Conservation (phyloP, 1,284 basidiomycete species). For the Thelephora terrestris region DNA sequence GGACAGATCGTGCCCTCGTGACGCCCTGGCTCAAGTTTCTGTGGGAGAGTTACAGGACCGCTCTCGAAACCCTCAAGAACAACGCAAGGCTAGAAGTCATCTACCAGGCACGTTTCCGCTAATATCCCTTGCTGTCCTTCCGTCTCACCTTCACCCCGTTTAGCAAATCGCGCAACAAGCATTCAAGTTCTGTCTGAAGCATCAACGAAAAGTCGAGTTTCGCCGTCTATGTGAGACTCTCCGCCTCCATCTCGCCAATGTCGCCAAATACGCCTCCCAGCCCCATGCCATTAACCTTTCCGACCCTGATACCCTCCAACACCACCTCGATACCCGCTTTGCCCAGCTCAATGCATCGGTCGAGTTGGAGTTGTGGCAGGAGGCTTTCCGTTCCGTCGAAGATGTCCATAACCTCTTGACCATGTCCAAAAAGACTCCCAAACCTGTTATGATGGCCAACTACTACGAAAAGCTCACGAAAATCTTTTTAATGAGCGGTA, state of each 20-base stretch:
- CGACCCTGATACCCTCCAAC: conserved; percentile 93
- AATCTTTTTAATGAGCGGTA: conserved; percentile 92
- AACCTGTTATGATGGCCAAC: conserved; percentile 96
- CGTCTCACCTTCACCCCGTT: conserved; percentile 7
- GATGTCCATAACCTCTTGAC: conserved; percentile 96
- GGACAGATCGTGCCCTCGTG: conserved; percentile 92
- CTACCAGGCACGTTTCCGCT: conserved; percentile 66
- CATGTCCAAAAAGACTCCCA: conserved; percentile 86
- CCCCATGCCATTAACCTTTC: conserved; percentile 96
- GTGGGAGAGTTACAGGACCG: conserved; percentile 97
- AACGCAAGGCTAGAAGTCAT: conserved; percentile 90
- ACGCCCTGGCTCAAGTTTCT: conserved; percentile 98
- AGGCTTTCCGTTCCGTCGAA: conserved; percentile 97
- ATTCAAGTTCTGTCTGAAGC: conserved; percentile 92
- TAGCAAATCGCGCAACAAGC: conserved; percentile 96
- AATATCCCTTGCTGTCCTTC: not conserved
- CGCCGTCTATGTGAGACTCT: conserved; percentile 95
- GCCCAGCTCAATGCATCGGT: conserved; percentile 97
- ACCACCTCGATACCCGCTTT: conserved; percentile 96
- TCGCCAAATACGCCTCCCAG: conserved; percentile 94
- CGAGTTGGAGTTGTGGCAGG: conserved; percentile 98
- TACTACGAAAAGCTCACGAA: conserved; percentile 98
- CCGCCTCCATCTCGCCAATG: conserved; percentile 89
- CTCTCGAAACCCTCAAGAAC: conserved; percentile 94
- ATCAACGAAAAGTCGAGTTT: conserved; percentile 96